Evolutionary conservation across 345 rosid genomes (phyloP), one percentile per base, ranked within the genome.

Genomic region (Brassica rapa): DNA sequence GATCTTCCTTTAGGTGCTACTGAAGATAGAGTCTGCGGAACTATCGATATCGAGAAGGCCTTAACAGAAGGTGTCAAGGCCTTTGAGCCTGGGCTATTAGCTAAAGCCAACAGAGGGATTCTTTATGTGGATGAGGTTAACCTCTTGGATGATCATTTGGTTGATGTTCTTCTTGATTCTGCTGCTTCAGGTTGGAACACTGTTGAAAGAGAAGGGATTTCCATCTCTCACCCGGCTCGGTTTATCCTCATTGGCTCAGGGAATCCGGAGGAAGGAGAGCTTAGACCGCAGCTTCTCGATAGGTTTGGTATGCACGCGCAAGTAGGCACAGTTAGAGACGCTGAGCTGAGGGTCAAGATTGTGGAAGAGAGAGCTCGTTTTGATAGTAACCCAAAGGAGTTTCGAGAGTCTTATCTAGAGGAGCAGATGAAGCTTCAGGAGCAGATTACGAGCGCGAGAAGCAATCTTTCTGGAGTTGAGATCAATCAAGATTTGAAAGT

Each of bases 121-220:
- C 94, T 94, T 43, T 94, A 94, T 10, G 97, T 94, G 6, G 98
- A 94, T 75, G 98, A 94, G 86, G 98, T 94, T 6, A 94, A 94
- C 74, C 98, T 94, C 32, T 83, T 94, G 81, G 98, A 94, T 74
- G 98, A 94, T 74, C 98, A 94, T 77, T 88, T 94, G 59, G 98
- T 94, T 30, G 98, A 94, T 78, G 98, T 92, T 73, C 95, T 92
- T 76, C 78, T 94, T 73, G 96, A 94, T 85, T 94, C 98, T 0
- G 97, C 98, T 73, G 98, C 98, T 19, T 94, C 97, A 0, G 96
- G 98, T 53, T 94, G 97, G 98, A 94, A 94, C 83, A 94, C 96
- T 0, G 96, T 94, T 33, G 98, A 94, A 77, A 88, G 98, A 84
- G 98, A 94, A 83, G 98, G 98, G 69, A 90, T 93, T 59, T 93